Conservation (phyloP, 177 flowering plant species). For the Vitis hybrid region DNA sequence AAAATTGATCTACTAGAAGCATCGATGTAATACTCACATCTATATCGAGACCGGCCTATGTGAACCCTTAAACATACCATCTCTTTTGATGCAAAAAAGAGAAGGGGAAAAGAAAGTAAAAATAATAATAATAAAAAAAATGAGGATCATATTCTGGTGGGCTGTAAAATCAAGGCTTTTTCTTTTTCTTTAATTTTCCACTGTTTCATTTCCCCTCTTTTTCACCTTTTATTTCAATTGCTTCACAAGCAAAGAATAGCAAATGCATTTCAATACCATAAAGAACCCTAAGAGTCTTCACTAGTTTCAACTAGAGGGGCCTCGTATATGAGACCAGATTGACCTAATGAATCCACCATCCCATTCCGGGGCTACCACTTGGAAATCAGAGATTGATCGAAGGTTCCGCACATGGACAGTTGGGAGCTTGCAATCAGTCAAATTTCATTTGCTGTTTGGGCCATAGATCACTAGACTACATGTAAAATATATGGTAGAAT, state of each 20-base stretch:
- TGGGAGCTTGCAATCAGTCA: slow-evolving; percentile 23
- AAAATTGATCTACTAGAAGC: background rate
- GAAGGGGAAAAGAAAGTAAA: background rate
- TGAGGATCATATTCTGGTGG: slow-evolving; percentile 23
- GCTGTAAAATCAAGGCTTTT: slow-evolving; percentile 23
- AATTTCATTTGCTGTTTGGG: background rate
- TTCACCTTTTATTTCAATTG: slow-evolving; percentile 12
- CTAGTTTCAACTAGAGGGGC: no score
- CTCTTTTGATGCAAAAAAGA: background rate
- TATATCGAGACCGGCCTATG: background rate
- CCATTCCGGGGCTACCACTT: slow-evolving; percentile 4
- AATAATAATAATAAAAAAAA: background rate
- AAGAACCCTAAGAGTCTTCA: no score
- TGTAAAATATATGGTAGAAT: background rate
- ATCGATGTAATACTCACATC: background rate
- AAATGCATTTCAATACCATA: background rate
- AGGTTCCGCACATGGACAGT: slow-evolving; percentile 11
- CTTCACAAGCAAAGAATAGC: slow-evolving; percentile 23
- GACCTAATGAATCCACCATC: background rate
- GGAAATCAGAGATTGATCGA: background rate
- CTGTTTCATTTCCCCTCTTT: background rate
- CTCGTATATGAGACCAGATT: background rate
- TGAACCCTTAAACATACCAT: background rate
- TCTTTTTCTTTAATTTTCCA: slow-evolving; percentile 22
- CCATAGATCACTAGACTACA: background rate